Evolutionary conservation across 805 yeast species (phyloP), one percentile per base, ranked within the genome.

Genomic region (Candida odintsovae): DNA sequence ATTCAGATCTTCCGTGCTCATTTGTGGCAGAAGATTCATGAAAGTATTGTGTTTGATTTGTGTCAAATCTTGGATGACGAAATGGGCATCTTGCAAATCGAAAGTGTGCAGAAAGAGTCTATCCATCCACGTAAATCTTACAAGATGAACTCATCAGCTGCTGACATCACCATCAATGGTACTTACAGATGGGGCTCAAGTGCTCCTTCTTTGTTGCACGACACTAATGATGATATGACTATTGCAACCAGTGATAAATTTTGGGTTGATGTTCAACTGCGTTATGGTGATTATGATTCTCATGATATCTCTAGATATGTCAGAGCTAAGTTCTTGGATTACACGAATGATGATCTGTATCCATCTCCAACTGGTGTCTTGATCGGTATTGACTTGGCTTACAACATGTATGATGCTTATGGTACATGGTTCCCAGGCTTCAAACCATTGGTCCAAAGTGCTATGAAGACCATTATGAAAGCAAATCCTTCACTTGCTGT

Each of bases 21-120:
- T 71, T 76, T 94, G 59, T 94, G 99, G 99, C 99, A 94, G 64
- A 94, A 95, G 65, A 94, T 94, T 45, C 99, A 94, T 63, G 99
- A 94, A 66, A 84, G 95, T 66, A 73, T 94, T 42, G 97, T 94
- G 4, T 87, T 88, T 62, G 99, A 94, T 70, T 58, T 94, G 26
- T 90, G 97, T 58, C 97, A 90, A 61, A 92, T 90, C 16, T 68
- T 94, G 20, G 99, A 94, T 64, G 82, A 82, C 43, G 96, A 94
- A 63, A 68, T 89, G 62, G 94, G 88, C 56, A 82, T 82, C 2
- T 66, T 94, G 28, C 90, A 84, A 54, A 83, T 92, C 48, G 97
- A 87, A 54, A 73, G 78, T 43, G 97, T 94, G 6, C 88, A 86
- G 47, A 94, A 94, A 62, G 89, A 88, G 55, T 82, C 96, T 2